Base-by-base conservation (phyloP, 805 yeast species). In the Candida nemodendra region DNA sequence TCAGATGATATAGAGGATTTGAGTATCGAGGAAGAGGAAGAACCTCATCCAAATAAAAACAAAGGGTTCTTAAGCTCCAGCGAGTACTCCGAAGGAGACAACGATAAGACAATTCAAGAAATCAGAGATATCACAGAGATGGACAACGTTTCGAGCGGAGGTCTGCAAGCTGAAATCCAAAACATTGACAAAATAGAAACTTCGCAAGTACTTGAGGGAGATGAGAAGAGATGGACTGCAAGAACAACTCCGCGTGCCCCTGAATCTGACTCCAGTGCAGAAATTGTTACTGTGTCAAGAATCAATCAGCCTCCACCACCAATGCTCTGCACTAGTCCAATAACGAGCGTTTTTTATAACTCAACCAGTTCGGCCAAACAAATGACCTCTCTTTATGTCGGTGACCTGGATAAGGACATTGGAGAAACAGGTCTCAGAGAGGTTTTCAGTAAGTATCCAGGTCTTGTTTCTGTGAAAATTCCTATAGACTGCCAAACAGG, bases 401-500 rank as follows among this genome's bases (percentile, higher is more conserved):
- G 90, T 6, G 82, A 80, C 39, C 64, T 84, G 39, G 72, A 71
- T 48, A 60, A 61, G 30, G 43, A 65, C 1, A 73, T 80, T 2
- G 62, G 73, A 2, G 87, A 81, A 45, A 66, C 66, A 9, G 47
- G 56, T 17, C 60, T 84, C 28, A 67, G 56, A 39, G 59, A 64
- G 1, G 50, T 66, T 29, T 81, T 84, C 44, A 47, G 56, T 1
- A 48, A 48, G 12, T 71, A 44, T 42, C 68, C 72, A 8, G 66
- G 79, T 0, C 66, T 81, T 12, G 56, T 71, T 11, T 74, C 84
- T 4, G 77, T 79, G 21, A 82, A 81, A 53, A 67, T 84, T 27
- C 78, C 88, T 47, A 62, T 68, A 38, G 76, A 78, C 48, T 71
- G 76, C 18, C 61, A 64, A 22, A 65, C 75, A n/a, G 73, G 73